Evolutionary conservation across 2,329 filamentous ascomycete species (phyloP), one percentile per base, ranked within the genome.

Genomic region (Nothopassalora personata): DNA sequence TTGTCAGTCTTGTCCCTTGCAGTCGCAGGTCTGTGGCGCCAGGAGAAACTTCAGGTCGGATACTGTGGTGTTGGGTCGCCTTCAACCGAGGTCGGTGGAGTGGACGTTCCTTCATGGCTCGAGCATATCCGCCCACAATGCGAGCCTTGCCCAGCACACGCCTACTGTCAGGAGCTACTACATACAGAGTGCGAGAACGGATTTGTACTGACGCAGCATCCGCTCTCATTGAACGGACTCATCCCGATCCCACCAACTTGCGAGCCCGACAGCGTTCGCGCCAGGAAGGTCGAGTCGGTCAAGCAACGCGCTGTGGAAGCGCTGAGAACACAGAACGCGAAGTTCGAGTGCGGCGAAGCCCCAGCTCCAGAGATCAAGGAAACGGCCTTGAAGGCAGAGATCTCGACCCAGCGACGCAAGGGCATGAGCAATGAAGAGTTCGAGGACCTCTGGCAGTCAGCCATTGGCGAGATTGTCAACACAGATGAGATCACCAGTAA

Each of bases 31-130:
- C 94, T 92, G 83, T 99, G 92, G 78, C 83, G 93, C 52, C 90
- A 96, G 71, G 94, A 99, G 75, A 97, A 97, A 80, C 79, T 96
- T n/a, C 88, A 90, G 15, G 90, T 97, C 19, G 94, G 95, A 34
- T 99, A 96, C 71, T 99, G 94, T 72, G 91, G 92, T 11, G 83
- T 96, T 55, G 94, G 79, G 4, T 62, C 89, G 27, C 84, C 86
- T 55, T 83, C 81, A 6, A 81, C 79, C 64, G 80, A 80, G 19
- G 70, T 86, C 55, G 78, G 81, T 10, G 82, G 85, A 31, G 79
- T 88, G 11, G 80, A 83, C 27, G 79, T 96, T 18, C 92, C 93
- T 3, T 85, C 90, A 50, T 89, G 86, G 80, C 80, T 89, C 8
- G 80, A 85, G 53, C 79, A 85, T 9, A 75, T 92, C 5, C 80